Evolutionary conservation across 192 early-diverging fungal species (phyloP).

Genomic region (Chytriomyces sp.): DNA sequence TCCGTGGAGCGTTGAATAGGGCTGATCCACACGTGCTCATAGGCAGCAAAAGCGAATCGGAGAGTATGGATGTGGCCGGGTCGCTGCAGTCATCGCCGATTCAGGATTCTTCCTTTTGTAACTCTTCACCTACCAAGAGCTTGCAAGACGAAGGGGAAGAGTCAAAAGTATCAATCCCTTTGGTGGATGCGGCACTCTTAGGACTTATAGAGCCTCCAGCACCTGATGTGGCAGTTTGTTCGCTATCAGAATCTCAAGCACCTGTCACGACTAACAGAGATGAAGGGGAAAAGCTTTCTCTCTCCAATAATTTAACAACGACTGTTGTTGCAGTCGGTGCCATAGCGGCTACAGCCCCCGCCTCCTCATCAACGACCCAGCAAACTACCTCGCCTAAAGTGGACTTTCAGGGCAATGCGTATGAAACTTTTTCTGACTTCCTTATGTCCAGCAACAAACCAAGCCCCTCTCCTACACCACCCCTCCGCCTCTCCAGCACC

Average conservation of each 20-base stretch:
- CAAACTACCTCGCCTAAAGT: background rate
- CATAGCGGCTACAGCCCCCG: too few species aligned
- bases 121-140: slow-evolving; percentile 17
- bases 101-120: slow-evolving; percentile 12
- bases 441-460: background rate
- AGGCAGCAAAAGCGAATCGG: too few species aligned
- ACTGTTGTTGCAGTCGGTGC: too few species aligned
- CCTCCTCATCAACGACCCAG: background rate
- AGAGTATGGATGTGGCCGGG: too few species aligned
- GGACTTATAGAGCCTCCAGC: background rate
- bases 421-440: slow-evolving; percentile 16
- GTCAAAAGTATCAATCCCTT: too few species aligned
- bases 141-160: background rate
- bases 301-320: too few species aligned
- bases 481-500: background rate
- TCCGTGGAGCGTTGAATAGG: too few species aligned
- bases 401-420: background rate
- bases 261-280: too few species aligned
- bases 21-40: too few species aligned
- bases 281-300: too few species aligned
- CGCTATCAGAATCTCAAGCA: too few species aligned
- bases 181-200: too few species aligned
- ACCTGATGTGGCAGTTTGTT: background rate
- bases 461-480: background rate
- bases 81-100: background rate